Conservation (phyloP, 129 eudicot genomes). For the Dittrichia graveolens region DNA sequence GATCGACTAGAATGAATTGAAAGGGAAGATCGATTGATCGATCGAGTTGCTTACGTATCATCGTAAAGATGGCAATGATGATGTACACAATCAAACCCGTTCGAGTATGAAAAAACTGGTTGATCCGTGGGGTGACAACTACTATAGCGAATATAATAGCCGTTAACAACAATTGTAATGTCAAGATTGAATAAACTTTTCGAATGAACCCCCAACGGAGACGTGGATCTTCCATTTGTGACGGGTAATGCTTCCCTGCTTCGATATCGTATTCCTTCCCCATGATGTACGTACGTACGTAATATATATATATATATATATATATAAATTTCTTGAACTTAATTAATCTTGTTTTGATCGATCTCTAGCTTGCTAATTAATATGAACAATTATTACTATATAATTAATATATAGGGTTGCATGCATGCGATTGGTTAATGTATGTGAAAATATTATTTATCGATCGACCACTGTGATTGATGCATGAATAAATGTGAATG, state of each 20-base stretch:
- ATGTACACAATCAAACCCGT: conserved; percentile 43
- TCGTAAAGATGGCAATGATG: conserved; percentile 35
- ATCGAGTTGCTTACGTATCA: conserved; percentile 49
- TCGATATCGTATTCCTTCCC: conserved; percentile 44
- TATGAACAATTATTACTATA: background rate
- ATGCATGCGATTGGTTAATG: background rate
- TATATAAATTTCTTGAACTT: background rate
- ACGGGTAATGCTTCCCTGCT: conserved; percentile 56
- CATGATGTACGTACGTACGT: conserved; percentile 12
- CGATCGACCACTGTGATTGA: conserved; percentile 44
- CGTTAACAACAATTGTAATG: conserved; percentile 57
- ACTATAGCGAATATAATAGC: conserved; percentile 47
- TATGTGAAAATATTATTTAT: conserved; percentile 38
- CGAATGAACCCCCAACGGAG: conserved; percentile 85
- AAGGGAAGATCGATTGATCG: too few relatives aligned
- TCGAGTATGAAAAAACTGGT: conserved; percentile 36
- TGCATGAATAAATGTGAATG: conserved; percentile 25
- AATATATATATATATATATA: background rate
- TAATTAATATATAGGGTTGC: background rate
- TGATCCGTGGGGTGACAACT: conserved; percentile 38
- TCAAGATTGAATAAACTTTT: conserved; percentile 65
- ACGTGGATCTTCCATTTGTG: conserved; percentile 63
- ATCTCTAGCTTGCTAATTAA: conserved; percentile 29
- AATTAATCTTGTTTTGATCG: background rate
- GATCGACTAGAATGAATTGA: too few relatives aligned